A percentile compares a stretch with the other conserved stretches of the same genome.
Conservation (phyloP, 176 grass and related monocot species). For the Alloteropsis semialata region DNA sequence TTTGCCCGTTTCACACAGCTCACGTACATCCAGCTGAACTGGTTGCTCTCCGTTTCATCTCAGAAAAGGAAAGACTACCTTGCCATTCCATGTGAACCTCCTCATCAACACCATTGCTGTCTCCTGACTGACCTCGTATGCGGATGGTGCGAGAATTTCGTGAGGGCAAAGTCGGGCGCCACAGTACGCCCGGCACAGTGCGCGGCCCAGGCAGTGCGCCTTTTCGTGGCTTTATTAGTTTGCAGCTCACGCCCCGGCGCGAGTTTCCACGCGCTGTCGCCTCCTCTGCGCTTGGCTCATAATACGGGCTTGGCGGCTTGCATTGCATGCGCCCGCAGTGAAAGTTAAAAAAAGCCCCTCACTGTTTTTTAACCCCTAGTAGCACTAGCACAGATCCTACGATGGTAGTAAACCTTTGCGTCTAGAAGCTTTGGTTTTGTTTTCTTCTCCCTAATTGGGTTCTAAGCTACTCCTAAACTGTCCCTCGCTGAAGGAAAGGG, state of each 20-base stretch:
- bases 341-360: neutral
- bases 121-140: slow-evolving; percentile 32
- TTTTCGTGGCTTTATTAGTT: slow-evolving; percentile 43
- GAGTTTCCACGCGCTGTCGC: slow-evolving; percentile 41
- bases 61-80: neutral
- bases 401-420: neutral
- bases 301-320: too few relatives aligned
- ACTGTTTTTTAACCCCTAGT: neutral
- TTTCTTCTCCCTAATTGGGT: neutral
- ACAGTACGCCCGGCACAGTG: neutral
- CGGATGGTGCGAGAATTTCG: neutral
- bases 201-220: slow-evolving; percentile 17
- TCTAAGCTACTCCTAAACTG: too few relatives aligned
- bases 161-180: neutral
- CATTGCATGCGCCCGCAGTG: neutral
- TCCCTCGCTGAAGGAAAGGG: too few relatives aligned
- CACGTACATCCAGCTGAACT: neutral
- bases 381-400: neutral
- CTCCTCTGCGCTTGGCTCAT: neutral
- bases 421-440: neutral
- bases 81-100: slow-evolving; percentile 16
- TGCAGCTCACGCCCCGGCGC: slow-evolving; percentile 34
- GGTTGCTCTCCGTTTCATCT: neutral
- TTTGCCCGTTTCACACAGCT: neutral
- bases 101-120: neutral